Evolutionary conservation across 768 basidiomycete genomes (phyloP).

Genomic region (Termitomyces sp.): DNA sequence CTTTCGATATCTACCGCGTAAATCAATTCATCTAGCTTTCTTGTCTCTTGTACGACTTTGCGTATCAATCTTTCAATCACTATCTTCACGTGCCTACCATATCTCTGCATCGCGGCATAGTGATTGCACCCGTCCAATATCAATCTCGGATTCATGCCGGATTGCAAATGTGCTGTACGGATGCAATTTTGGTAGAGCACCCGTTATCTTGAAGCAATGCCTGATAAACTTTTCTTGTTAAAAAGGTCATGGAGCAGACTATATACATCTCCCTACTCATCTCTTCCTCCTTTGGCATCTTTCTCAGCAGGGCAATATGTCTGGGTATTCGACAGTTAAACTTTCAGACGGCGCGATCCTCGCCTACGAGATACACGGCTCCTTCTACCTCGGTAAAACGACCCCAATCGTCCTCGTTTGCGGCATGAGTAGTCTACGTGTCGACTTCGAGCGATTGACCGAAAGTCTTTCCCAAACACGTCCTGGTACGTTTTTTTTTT

Average conservation of each 20-base stretch:
- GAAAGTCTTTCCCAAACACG: slow-evolving; percentile 27
- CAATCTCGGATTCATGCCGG: not conserved
- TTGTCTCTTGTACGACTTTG: not conserved
- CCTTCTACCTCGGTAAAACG: slow-evolving; percentile 22
- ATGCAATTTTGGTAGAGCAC: slow-evolving; percentile 10
- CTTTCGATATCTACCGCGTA: not conserved
- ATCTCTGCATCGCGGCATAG: not conserved
- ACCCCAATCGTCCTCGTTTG: slow-evolving; percentile 37
- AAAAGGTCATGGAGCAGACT: not conserved
- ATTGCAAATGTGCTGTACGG: slow-evolving; percentile 1
- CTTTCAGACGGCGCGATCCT: slow-evolving; percentile 39
- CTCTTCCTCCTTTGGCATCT: not conserved
- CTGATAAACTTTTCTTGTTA: slow-evolving; percentile 8
- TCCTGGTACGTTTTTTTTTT: slow-evolving; percentile 25
- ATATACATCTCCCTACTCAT: not conserved
- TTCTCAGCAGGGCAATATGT: slow-evolving; percentile 14
- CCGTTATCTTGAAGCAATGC: slow-evolving; percentile 1
- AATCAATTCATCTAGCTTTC: not conserved
- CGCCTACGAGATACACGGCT: slow-evolving; percentile 39
- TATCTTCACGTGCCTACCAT: slow-evolving; percentile 1
- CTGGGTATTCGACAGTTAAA: slow-evolving; percentile 18
- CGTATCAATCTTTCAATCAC: not conserved
- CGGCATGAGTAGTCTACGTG: slow-evolving; percentile 32
- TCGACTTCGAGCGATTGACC: slow-evolving; percentile 35
- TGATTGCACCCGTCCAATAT: slow-evolving; percentile 7